Evolutionary conservation across 106 monocot genomes (phyloP).

Genomic region (Vanilla planifolia): DNA sequence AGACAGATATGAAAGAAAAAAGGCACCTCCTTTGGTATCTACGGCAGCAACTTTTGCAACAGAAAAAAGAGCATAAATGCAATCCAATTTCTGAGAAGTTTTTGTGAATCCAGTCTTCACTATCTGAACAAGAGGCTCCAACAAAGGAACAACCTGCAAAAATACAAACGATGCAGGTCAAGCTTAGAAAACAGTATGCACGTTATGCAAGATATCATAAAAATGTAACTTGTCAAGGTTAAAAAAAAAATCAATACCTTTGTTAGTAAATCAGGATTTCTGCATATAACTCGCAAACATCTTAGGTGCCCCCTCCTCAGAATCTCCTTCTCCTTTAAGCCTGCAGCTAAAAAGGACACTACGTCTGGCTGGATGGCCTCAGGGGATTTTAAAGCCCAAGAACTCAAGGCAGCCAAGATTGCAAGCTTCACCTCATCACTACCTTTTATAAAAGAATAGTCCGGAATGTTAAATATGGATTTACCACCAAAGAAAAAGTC

Average conservation of each 20-base stretch:
- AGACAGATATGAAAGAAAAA: not conserved
- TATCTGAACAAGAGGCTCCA: conserved; percentile 69
- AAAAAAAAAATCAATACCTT: conserved; percentile 31
- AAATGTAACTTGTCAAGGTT: not conserved
- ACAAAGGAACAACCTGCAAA: conserved; percentile 55
- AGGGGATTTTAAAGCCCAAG: conserved; percentile 58
- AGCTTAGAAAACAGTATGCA: not conserved
- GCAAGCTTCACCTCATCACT: conserved; percentile 96
- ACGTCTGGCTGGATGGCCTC: conserved; percentile 69
- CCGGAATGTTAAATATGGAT: conserved; percentile 4
- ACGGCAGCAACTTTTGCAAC: conserved; percentile 49
- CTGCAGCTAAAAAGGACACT: conserved; percentile 57
- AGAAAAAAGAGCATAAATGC: conserved; percentile 82
- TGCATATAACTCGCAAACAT: conserved; percentile 65
- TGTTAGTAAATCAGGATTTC: conserved; percentile 50
- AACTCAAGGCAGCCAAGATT: conserved; percentile 63
- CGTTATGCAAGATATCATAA: not conserved
- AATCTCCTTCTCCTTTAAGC: conserved; percentile 85
- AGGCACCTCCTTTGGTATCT: conserved; percentile 70
- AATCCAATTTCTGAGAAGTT: conserved; percentile 84
- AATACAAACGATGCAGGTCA: not conserved
- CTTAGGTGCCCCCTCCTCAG: conserved; percentile 82
- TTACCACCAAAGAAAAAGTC: conserved; percentile 4
- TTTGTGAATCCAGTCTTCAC: conserved; percentile 86
- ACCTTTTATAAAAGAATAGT: conserved; percentile 31